A percentile compares a stretch with the other conserved stretches of the same genome.
Conservation (phyloP, 2,329 filamentous ascomycete genomes). For the Colletotrichum tabaci region DNA sequence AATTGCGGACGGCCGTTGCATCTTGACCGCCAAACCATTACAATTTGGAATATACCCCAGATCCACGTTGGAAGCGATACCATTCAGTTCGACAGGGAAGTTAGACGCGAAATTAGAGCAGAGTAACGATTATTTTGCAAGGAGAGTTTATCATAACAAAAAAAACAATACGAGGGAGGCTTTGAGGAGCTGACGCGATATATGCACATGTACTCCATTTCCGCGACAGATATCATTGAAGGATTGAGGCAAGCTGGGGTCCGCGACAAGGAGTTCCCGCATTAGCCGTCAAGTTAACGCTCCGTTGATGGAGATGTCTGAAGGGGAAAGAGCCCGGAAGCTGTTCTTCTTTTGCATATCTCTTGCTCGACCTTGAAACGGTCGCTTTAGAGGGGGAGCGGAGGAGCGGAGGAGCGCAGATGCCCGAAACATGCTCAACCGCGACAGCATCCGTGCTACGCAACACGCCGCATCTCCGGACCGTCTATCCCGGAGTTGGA, state of each 20-base stretch:
- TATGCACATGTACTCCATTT: neutral
- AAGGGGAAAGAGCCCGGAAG: neutral
- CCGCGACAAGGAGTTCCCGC: conserved; percentile 23
- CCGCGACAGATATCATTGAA: neutral
- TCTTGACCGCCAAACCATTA: neutral
- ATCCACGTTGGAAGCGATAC: conserved; percentile 12
- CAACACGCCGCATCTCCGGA: neutral
- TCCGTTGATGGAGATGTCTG: neutral
- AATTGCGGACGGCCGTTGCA: neutral
- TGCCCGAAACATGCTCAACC: neutral
- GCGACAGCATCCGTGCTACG: neutral
- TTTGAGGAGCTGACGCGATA: neutral
- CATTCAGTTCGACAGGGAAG: conserved; percentile 9
- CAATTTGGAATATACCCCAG: conserved; percentile 18
- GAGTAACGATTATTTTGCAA: conserved; percentile 1
- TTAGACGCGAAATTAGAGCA: neutral
- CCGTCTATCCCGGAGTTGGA: neutral
- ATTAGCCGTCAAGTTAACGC: conserved; percentile 22
- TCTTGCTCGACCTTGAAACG: neutral
- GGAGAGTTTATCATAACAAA: neutral
- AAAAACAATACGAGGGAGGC: neutral
- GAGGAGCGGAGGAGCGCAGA: neutral
- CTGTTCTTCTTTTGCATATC: neutral
- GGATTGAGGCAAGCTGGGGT: conserved; percentile 14
- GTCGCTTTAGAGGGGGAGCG: no score